Percentiles rank a stretch among this genome's conserved stretches.
Conservation (phyloP, 192 early-diverging fungal species). For the Physocladia obscura region DNA sequence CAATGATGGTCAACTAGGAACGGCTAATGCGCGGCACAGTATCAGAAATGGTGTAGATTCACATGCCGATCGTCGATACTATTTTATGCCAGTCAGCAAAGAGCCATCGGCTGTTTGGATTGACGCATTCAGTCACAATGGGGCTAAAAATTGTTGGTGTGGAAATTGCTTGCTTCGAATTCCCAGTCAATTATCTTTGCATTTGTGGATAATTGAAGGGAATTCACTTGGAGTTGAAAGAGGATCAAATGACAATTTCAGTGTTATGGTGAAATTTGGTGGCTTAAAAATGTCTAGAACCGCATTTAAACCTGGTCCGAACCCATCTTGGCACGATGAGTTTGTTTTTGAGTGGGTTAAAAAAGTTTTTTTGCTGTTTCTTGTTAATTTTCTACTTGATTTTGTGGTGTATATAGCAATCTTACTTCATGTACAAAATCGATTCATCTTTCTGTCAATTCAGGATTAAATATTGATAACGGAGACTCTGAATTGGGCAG, state of each 20-base stretch:
- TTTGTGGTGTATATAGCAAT: constrained; percentile 20
- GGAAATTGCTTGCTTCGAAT: not conserved
- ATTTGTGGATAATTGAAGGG: constrained; percentile 39
- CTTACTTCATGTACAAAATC: constrained; percentile 33
- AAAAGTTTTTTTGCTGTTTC: constrained; percentile 9
- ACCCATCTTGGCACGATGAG: constrained; percentile 46
- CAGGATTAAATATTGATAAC: constrained; percentile 31
- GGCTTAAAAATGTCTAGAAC: constrained; percentile 43
- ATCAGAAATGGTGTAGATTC: not conserved
- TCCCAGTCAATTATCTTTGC: constrained; percentile 17
- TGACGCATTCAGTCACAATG: constrained; percentile 6
- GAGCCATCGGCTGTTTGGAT: constrained; percentile 8
- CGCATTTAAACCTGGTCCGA: constrained; percentile 36
- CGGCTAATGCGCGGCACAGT: constrained; percentile 33
- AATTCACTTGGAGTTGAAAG: constrained; percentile 25
- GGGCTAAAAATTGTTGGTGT: constrained; percentile 15
- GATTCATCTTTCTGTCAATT: constrained; percentile 19
- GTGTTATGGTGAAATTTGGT: constrained; percentile 40
- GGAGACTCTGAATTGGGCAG: constrained; percentile 21
- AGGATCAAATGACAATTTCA: constrained; percentile 22
- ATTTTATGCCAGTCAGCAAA: constrained; percentile 24
- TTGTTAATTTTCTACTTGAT: constrained; percentile 17
- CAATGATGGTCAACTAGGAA: constrained; percentile 33
- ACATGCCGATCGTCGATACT: constrained; percentile 7
- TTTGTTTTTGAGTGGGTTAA: constrained; percentile 38